Percentiles rank a stretch among this genome's conserved stretches.
phyloP scores from a whole-genome alignment of 805 yeast species.

The Cephaloascus albidus region DNA sequence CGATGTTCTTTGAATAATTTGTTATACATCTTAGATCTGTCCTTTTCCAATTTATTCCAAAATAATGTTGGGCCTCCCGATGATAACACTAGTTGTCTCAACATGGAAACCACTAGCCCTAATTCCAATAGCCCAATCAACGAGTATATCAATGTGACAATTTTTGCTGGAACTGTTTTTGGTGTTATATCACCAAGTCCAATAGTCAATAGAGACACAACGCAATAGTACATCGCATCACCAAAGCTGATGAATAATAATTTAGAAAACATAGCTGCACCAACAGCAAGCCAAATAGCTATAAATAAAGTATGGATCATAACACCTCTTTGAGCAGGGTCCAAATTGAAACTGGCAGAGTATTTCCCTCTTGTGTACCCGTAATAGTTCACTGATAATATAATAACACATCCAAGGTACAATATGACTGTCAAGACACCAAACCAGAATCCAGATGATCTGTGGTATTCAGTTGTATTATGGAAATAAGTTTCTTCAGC shows the following conservation, averaged over 20 bases:
- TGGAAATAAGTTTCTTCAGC: slow-evolving; percentile 19
- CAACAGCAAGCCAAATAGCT: slow-evolving; percentile 63
- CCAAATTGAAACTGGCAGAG: slow-evolving; percentile 62
- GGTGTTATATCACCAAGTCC: slow-evolving; percentile 78
- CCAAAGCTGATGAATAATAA: slow-evolving; percentile 45
- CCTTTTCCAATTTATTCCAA: slow-evolving; percentile 54
- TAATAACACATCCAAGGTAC: slow-evolving; percentile 47
- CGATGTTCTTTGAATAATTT: slow-evolving; percentile 8
- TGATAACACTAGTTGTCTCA: slow-evolving; percentile 54
- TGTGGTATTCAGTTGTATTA: slow-evolving; percentile 11
- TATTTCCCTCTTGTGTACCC: slow-evolving; percentile 56
- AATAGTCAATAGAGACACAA: slow-evolving; percentile 66
- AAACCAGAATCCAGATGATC: slow-evolving; percentile 71
- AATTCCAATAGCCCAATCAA: slow-evolving; percentile 61
- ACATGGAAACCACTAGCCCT: slow-evolving; percentile 67
- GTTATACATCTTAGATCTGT: slow-evolving; percentile 25
- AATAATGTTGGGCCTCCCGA: slow-evolving; percentile 54
- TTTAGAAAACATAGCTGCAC: slow-evolving; percentile 48
- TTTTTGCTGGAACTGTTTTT: slow-evolving; percentile 38
- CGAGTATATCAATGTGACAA: slow-evolving; percentile 53
- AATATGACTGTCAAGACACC: slow-evolving; percentile 58
- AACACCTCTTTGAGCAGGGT: slow-evolving; percentile 58
- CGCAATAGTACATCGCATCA: slow-evolving; percentile 62
- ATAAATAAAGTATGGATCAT: slow-evolving; percentile 63
- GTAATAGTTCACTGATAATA: slow-evolving; percentile 45